Base-by-base conservation (phyloP, 768 basidiomycete species). In the Mrakia blollopis region DNA sequence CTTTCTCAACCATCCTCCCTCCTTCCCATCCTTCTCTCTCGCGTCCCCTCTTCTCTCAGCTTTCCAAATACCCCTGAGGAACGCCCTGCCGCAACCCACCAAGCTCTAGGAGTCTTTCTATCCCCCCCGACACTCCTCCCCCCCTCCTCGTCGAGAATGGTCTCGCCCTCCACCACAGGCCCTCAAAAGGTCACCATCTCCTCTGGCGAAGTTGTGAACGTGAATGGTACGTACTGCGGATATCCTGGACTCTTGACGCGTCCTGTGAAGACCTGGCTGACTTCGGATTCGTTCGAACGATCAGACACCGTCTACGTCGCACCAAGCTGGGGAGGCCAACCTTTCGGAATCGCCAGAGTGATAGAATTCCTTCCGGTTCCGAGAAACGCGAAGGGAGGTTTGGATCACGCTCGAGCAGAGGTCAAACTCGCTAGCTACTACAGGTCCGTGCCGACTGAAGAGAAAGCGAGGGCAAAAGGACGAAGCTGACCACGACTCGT, bases 301-400 rank as follows among this genome's bases (percentile, higher is more conserved):
- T 18, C 78, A 97, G 96, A 98, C 85, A 94, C 98, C 85, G 95
- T 98, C 80, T 98, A 97, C 83, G 93, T 93, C 85, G 94, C 95
- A 44, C 92, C 94, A 41, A 91, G 90, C 78, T 98, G 10, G 35
- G 67, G 67, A 82, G 83, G 82, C 25, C 93, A 94, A 78, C 95
- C 97, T 76, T 98, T 97, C 84, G 92, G 92, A 61, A 89, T 99
- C 77, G 95, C 92, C 69, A 90, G 96, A 80, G 93, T 99, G 85
- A 96, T 99, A 91, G 93, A 95, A 85, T 94, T 98, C 81, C 86
- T 98, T 25, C 91, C 91, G 47, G 90, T 92, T n/a, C 73, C 61
- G 73, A 25, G 61, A 25, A 41, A 39, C 60, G 47, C 39, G n/a
- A 28, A 52, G n/a, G 72, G 72, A 16, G 28, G 13, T 11, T 52